These are phyloP conservation scores for Boletus rex-veris DNA, from an alignment of 768 basidiomycete genomes.

Conservation along the genomic window DNA sequence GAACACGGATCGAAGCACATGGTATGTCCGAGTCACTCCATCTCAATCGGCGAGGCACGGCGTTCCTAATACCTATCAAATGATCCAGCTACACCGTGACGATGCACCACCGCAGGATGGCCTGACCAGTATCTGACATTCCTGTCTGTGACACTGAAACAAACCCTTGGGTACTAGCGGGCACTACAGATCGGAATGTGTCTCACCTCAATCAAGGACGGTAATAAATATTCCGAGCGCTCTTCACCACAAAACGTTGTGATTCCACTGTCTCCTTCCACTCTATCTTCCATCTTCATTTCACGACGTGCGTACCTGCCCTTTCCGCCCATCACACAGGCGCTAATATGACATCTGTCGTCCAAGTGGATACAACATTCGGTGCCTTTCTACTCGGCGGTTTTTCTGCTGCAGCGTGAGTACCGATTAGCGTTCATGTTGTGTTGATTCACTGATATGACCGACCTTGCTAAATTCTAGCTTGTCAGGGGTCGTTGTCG, in stretches of 20 bases:
- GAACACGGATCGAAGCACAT: too few relatives aligned
- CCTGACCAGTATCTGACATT: too few relatives aligned
- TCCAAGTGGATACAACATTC: slow-evolving; percentile 15
- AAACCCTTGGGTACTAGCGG: too few relatives aligned
- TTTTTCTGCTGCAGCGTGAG: slow-evolving; percentile 29
- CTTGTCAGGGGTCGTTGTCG: slow-evolving; percentile 26
- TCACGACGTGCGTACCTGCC: not conserved
- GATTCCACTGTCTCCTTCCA: not conserved
- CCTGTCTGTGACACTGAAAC: not conserved
- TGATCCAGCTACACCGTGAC: too few relatives aligned
- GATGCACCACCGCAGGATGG: too few relatives aligned
- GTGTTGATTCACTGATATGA: not conserved
- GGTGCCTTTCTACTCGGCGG: slow-evolving; percentile 32
- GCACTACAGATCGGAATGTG: not conserved
- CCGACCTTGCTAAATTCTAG: slow-evolving; percentile 6
- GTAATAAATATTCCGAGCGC: not conserved
- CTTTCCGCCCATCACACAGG: not conserved
- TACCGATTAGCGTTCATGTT: not conserved
- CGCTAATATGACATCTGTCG: slow-evolving; percentile 6
- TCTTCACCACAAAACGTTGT: not conserved
- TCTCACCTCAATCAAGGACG: not conserved
- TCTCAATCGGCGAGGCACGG: too few relatives aligned
- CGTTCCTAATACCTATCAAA: too few relatives aligned
- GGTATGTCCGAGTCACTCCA: too few relatives aligned
- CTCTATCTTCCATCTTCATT: not conserved